Base-by-base conservation (phyloP, 2,329 filamentous ascomycete genomes). In the Fusarium pilosicola region DNA sequence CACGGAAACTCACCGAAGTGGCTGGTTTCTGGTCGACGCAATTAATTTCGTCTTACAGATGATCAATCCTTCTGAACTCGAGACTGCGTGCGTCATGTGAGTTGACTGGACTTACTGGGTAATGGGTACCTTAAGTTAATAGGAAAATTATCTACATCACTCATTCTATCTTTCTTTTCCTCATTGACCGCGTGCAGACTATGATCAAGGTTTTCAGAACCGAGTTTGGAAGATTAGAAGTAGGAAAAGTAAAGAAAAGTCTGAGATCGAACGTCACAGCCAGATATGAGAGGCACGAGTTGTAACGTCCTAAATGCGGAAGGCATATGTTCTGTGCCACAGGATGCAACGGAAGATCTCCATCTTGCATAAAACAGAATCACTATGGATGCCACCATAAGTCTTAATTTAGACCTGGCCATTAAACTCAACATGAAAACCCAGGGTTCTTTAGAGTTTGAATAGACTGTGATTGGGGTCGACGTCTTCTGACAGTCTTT, bases 211-310 rank as follows among this genome's bases (percentile, higher is more conserved):
- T 10, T 20, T 24, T 34, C 4, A 24, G 17, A 36, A 14, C 13
- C 3, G 12, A 5, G 0, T 0, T 22, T 15, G 32, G 32, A 34
- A 34, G 14, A 0, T 34, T 15, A 1, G 32, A 34, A 15, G 32
- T 14, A 34, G 32, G 14, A 34, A 34, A 13, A 15, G 5, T 22
- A 4, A 10, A 39, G 20, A 22, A 18, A 7, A 28, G 24, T n/a
- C 13, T 18, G 24, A 28, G 0, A 41, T 20, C 17, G 11, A 55
- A 4, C 1, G 8, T 18, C 7, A 13, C 6, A 55, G 15, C 6
- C 3, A 18, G 24, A 28, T 18, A 14, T n/a, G 51, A 28, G 8
- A 55, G 26, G 11, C 15, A 39, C 20, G 20, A 39, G 51, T 28
- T 9, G 20, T n/a, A 4, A 41, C 26, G 15, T 14, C 36, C 34